Evolutionary conservation across 2,329 filamentous ascomycete genomes (phyloP), one percentile per base, ranked within the genome.

Genomic region (Aspergillus vadensis): DNA sequence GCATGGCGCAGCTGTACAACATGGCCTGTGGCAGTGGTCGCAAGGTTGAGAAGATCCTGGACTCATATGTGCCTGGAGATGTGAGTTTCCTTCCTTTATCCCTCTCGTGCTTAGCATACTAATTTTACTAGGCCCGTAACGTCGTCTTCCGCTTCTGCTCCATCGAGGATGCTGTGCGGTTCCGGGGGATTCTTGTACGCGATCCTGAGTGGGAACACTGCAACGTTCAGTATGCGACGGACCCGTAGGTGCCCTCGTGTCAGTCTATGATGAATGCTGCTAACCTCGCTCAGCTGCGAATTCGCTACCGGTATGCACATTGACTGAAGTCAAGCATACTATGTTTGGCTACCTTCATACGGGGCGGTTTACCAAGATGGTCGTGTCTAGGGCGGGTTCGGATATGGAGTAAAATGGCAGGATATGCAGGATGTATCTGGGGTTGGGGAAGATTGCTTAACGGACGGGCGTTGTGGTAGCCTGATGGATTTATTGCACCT

Each of bases 101-200:
- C 52, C 25, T n/a, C n/a, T 19, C 25, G 8, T 36, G 39, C 25
- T 9, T 19, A 27, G 43, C 23, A 55, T 60, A 38, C 61, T 43
- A 7, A 62, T 5, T 4, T n/a, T 9, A 23, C 17, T 58, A 82
- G 80, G 71, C 73, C 32, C 74, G 76, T 43, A 77, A 72, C 32
- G 75, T 82, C n/a, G 71, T 76, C 30, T 82, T 83, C 65, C 79
- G 80, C 8, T 83, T 84, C 68, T 75, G 72, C 47, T 79, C 74
- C 62, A 79, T 83, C 59, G 71, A 74, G 23, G 70, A 82, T 56
- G 81, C 81, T 0, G 74, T 81, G 15, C 72, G 71, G 19, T 83
- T 84, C 73, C 78, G 76, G 58, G 69, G 72, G 2, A 59, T 70
- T 23, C 69, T 83, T 12, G 58, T 71, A 47, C 72, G 74, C 17